These are phyloP conservation scores for Sechiopsis laciniata DNA, from an alignment of 306 rosid species.

Conservation along the genomic window DNA sequence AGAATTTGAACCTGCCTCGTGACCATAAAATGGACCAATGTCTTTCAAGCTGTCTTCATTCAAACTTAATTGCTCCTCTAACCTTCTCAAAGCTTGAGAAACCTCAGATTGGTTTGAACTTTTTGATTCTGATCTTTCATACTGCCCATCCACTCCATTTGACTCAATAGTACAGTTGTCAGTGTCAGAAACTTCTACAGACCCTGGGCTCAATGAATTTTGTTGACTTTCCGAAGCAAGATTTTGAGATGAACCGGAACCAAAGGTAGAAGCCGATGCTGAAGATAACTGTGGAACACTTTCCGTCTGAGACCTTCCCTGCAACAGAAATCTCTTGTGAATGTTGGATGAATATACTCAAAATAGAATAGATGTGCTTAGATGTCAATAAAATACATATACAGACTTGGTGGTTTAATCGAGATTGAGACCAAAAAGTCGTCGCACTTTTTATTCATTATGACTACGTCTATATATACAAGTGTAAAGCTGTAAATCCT, in stretches of 20 bases:
- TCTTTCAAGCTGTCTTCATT: slow-evolving; percentile 44
- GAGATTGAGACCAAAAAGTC: too few species aligned
- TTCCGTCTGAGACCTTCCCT: slow-evolving; percentile 55
- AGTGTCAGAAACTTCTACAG: slow-evolving; percentile 57
- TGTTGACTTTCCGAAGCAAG: slow-evolving; percentile 53
- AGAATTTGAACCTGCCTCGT: slow-evolving; percentile 31
- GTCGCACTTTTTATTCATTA: too few species aligned
- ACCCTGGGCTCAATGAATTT: slow-evolving; percentile 58
- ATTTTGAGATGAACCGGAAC: slow-evolving; percentile 39
- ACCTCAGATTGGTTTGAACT: slow-evolving; percentile 34
- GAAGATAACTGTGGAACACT: slow-evolving; percentile 38
- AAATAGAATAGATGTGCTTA: neutral
- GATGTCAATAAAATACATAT: neutral
- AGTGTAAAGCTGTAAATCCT: too few species aligned
- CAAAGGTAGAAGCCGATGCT: slow-evolving; percentile 43
- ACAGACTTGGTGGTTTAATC: slow-evolving; percentile 10
- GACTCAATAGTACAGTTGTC: slow-evolving; percentile 30
- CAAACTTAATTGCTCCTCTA: slow-evolving; percentile 72
- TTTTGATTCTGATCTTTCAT: slow-evolving; percentile 34
- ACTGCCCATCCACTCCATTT: slow-evolving; percentile 36
- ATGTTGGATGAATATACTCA: slow-evolving; percentile 3
- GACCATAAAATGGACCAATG: slow-evolving; percentile 29
- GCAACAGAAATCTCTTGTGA: slow-evolving; percentile 28
- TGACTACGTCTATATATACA: too few species aligned
- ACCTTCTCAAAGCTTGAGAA: slow-evolving; percentile 55